Conservation (phyloP, 805 yeast species). For the Yamadazyma olivae region DNA sequence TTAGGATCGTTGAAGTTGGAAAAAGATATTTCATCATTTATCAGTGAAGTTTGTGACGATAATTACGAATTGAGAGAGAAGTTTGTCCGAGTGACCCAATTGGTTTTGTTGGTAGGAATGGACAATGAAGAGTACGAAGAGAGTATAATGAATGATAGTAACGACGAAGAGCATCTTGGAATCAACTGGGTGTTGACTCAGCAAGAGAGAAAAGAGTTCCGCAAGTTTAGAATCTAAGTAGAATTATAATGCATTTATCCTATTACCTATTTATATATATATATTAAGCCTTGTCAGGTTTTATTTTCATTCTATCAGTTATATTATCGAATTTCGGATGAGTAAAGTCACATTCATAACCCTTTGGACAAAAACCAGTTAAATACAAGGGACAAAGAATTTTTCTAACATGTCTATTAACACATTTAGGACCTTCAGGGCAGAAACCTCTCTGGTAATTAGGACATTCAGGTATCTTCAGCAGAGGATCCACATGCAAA, state of each 20-base stretch:
- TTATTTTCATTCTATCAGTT: constrained; percentile 40
- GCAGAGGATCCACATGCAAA: constrained; percentile 84
- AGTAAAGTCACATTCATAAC: constrained; percentile 70
- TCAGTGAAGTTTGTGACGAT: constrained; percentile 69
- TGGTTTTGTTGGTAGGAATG: constrained; percentile 76
- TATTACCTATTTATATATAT: not conserved
- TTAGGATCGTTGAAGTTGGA: constrained; percentile 82
- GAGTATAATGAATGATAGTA: constrained; percentile 18
- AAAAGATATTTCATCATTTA: constrained; percentile 71
- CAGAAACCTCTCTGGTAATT: constrained; percentile 88
- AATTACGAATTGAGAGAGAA: constrained; percentile 73
- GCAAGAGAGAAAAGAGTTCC: constrained; percentile 63
- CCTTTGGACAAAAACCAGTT: constrained; percentile 92
- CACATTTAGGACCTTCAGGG: constrained; percentile 85
- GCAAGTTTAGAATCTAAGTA: constrained; percentile 47
- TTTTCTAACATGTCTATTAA: constrained; percentile 74
- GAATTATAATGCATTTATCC: not conserved
- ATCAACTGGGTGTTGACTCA: constrained; percentile 75
- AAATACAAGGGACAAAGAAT: constrained; percentile 74
- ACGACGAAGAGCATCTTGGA: constrained; percentile 25
- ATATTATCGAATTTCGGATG: constrained; percentile 74
- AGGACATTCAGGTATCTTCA: constrained; percentile 83
- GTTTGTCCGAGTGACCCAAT: constrained; percentile 79
- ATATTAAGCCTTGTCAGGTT: constrained; percentile 33
- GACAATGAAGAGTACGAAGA: constrained; percentile 59